Percentiles rank a stretch among this genome's conserved stretches.
These are phyloP conservation scores for Bolboschoenus planiculmis DNA, from an alignment of 176 grass and related monocot genomes.

Conservation along the genomic window DNA sequence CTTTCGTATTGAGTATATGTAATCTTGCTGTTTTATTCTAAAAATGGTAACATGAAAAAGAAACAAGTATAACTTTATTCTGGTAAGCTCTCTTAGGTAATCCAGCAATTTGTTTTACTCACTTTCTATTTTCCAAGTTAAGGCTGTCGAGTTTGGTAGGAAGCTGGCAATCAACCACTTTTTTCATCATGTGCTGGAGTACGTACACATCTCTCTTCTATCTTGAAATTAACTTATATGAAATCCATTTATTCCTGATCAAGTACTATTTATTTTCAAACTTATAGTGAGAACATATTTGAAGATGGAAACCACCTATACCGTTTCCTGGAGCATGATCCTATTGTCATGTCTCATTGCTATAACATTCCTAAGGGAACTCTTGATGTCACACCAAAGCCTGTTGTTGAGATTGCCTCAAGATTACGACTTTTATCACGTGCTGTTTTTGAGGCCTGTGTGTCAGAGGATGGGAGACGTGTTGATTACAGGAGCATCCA, in stretches of 20 bases:
- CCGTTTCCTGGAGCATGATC: conserved; percentile 90
- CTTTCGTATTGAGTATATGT: conserved; percentile 10
- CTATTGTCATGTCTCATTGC: conserved; percentile 70
- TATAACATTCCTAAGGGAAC: conserved; percentile 76
- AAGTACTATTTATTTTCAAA: conserved; percentile 16
- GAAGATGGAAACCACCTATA: conserved; percentile 90
- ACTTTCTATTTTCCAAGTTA: conserved; percentile 19
- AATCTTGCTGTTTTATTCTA: not conserved
- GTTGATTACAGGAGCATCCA: conserved; percentile 88
- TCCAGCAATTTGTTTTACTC: not conserved
- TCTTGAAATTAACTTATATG: not conserved
- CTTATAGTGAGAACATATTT: conserved; percentile 73
- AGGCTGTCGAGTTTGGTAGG: conserved; percentile 90
- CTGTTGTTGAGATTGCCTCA: conserved; percentile 60
- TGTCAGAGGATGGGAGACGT: conserved; percentile 71
- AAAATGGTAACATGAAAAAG: not conserved
- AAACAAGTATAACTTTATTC: not conserved
- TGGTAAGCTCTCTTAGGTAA: not conserved
- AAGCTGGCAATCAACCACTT: conserved; percentile 81
- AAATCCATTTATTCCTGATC: not conserved
- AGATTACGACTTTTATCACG: conserved; percentile 63
- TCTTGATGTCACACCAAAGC: conserved; percentile 72
- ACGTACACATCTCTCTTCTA: conserved; percentile 24
- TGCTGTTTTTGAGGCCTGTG: conserved; percentile 84
- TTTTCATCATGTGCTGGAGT: conserved; percentile 75